Percentiles rank a stretch among this genome's conserved stretches.
Conservation (phyloP, 2,329 filamentous ascomycete species). For the Trichoderma aggressivum region DNA sequence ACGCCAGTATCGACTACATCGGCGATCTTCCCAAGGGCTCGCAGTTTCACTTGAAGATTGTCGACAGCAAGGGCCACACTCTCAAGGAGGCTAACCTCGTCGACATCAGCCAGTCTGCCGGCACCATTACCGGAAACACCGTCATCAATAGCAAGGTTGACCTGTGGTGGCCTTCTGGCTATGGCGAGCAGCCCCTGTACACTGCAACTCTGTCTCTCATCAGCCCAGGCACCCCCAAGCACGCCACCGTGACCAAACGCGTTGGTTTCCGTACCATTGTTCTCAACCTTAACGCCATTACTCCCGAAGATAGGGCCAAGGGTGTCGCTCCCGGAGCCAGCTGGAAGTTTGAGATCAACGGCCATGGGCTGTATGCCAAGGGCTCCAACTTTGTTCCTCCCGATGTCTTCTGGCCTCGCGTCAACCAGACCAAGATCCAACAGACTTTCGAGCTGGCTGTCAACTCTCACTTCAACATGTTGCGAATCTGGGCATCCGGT, state of each 20-base stretch:
- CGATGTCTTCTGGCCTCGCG: slow-evolving; percentile 35
- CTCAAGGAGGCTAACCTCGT: slow-evolving; percentile 35
- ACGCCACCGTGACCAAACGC: background rate
- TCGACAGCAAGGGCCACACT: slow-evolving; percentile 38
- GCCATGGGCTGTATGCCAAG: slow-evolving; percentile 57
- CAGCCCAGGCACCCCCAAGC: slow-evolving; percentile 45
- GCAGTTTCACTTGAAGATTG: slow-evolving; percentile 45
- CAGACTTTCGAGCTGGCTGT: slow-evolving; percentile 47
- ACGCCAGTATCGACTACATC: slow-evolving; percentile 57
- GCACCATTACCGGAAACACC: slow-evolving; percentile 45
- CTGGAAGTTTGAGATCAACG: slow-evolving; percentile 65
- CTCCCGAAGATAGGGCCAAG: slow-evolving; percentile 47
- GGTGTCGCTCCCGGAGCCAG: slow-evolving; percentile 43
- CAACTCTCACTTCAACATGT: slow-evolving; percentile 60
- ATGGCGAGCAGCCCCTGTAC: slow-evolving; percentile 58
- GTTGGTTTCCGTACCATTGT: slow-evolving; percentile 61
- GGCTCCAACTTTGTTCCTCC: slow-evolving; percentile 23
- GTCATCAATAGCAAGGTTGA: slow-evolving; percentile 44
- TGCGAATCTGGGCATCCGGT: slow-evolving; percentile 59
- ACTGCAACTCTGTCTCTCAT: slow-evolving; percentile 43
- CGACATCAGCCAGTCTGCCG: slow-evolving; percentile 29
- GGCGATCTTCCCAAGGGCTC: slow-evolving; percentile 43
- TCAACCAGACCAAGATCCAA: slow-evolving; percentile 49
- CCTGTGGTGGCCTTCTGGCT: slow-evolving; percentile 59
- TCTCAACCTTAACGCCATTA: slow-evolving; percentile 53